phyloP scores from a whole-genome alignment of 495 filamentous ascomycete species.

The Penicillium mononematosum region DNA sequence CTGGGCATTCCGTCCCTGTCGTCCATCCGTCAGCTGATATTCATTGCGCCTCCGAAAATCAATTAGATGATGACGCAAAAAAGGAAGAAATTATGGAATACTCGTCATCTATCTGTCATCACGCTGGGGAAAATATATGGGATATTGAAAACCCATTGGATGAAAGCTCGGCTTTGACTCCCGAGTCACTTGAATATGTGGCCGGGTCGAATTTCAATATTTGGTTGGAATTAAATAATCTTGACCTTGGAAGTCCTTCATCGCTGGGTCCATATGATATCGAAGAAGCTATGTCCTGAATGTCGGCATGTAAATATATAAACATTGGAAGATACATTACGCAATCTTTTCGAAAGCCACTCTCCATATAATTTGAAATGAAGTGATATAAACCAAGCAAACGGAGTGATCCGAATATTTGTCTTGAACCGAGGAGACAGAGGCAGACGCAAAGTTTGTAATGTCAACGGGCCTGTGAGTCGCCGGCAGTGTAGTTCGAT shows the following conservation, averaged over 20 bases:
- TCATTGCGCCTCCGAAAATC: not conserved
- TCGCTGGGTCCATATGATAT: not conserved
- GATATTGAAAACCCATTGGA: not conserved
- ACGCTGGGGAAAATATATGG: not conserved
- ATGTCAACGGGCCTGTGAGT: too few species aligned
- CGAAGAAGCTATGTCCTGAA: not conserved
- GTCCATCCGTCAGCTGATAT: not conserved
- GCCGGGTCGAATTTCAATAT: slow-evolving; percentile 1
- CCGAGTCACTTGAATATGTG: not conserved
- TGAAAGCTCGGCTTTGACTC: not conserved
- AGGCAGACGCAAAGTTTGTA: too few species aligned
- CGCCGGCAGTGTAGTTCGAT: too few species aligned
- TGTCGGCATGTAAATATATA: not conserved
- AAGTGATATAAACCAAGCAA: too few species aligned
- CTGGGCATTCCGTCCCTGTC: not conserved
- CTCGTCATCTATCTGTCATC: not conserved
- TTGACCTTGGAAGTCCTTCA: not conserved
- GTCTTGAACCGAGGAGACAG: too few species aligned
- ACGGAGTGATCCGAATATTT: too few species aligned
- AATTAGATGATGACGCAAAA: not conserved
- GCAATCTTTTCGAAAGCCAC: too few species aligned
- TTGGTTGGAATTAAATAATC: not conserved
- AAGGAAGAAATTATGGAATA: not conserved
- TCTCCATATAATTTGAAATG: too few species aligned
- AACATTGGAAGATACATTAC: not conserved